phyloP scores from a whole-genome alignment of 2,329 filamentous ascomycete genomes.

The Coniochaeta sp. region DNA sequence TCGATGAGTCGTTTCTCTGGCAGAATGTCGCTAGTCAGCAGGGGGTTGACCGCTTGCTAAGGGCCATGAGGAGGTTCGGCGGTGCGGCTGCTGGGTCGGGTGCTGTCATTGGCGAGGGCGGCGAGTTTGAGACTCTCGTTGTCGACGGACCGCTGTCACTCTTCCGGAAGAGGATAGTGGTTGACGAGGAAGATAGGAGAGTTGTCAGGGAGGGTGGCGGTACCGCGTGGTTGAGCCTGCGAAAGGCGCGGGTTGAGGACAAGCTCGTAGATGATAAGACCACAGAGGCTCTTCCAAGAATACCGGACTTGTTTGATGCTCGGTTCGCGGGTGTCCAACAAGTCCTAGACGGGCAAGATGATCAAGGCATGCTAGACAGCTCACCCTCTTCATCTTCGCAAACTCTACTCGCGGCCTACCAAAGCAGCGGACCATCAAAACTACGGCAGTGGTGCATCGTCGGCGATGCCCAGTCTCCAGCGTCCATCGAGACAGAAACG shows the following conservation, averaged over 20 bases:
- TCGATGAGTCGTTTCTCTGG: slow-evolving; percentile 78
- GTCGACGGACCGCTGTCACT: slow-evolving; percentile 67
- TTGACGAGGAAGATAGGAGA: slow-evolving; percentile 43
- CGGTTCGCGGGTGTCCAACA: slow-evolving; percentile 41
- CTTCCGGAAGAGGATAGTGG: slow-evolving; percentile 63
- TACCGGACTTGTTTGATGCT: slow-evolving; percentile 60
- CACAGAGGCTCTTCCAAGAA: slow-evolving; percentile 29
- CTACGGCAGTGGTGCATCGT: slow-evolving; percentile 30
- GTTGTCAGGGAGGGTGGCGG: slow-evolving; percentile 66
- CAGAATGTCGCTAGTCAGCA: slow-evolving; percentile 58
- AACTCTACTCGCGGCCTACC: background rate
- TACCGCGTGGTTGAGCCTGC: slow-evolving; percentile 62
- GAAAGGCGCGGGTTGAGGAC: slow-evolving; percentile 43
- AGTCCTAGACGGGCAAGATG: slow-evolving; percentile 13
- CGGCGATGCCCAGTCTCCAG: slow-evolving; percentile 7
- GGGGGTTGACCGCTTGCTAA: slow-evolving; percentile 39
- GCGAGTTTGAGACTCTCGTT: slow-evolving; percentile 92
- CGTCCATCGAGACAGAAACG: slow-evolving; percentile 39
- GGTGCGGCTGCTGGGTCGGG: slow-evolving; percentile 44
- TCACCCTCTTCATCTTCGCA: background rate
- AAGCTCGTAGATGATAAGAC: slow-evolving; percentile 6
- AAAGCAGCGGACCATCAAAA: background rate
- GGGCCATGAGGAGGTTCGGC: slow-evolving; percentile 60
- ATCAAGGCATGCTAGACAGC: background rate
- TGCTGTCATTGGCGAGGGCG: slow-evolving; percentile 81